Evolutionary conservation across 164 flowering plant species (phyloP), one percentile per base, ranked within the genome.

Genomic region (Umbilicus rupestris): DNA sequence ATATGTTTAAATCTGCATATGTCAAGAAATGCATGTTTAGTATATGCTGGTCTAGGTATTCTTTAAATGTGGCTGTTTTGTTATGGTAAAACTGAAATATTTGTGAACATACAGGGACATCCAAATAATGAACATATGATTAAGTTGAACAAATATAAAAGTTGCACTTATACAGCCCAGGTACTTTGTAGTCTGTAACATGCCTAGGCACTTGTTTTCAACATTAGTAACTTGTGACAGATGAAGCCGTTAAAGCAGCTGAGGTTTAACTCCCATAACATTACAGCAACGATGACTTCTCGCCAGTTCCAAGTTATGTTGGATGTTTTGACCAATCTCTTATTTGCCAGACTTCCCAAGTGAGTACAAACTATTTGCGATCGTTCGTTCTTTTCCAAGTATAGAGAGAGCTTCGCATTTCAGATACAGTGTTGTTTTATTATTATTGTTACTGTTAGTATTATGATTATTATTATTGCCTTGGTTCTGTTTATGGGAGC

Each of bases 231-330:
- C 60, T 12, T 55, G 60, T 55, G 28, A 73, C 85, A 89, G 96
- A 83, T 89, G 84, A 89, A 89, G 79, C 96, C 96, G 52, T 74
- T 89, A 45, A 89, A 89, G 69, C 93, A 89, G 77, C 84, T 89
- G 35, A 76, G 79, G 68, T 89, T 89, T 78, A 89, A 86, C 74
- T 87, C 93, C 60, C 82, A 81, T 33, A 81, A 86, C 79, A 87
- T 89, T 68, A 77, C 83, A 2, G 93, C 96, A 62, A 79, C 93
- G 64, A 89, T 89, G 96, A 87, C 96, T 19, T 87, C 96, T 31
- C 93, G 96, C 58, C 96, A 89, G 78, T 89, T 87, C 73, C 93
- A 87, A 71, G 96, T 89, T 72, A 89, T 89, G 96, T 79, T 86
- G 69, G 96, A 86, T 81, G 87, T 89, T 47, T 72, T 89, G 78